These are phyloP conservation scores for Bryoerythrophyllum caledonicum DNA, from an alignment of 225 moss, liverwort and hornwort species.

Conservation along the genomic window DNA sequence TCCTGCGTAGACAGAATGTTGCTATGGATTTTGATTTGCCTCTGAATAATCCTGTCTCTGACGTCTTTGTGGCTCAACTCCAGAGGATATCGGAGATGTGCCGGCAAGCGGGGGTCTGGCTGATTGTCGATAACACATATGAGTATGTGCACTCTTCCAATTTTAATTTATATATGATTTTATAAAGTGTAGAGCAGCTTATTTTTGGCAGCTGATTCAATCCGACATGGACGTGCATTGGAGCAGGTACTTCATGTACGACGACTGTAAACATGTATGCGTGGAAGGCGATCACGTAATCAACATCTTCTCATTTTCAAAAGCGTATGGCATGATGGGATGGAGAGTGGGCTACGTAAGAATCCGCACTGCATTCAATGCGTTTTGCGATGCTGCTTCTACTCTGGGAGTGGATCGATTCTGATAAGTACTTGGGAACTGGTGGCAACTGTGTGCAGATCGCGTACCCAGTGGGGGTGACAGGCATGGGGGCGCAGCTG, in stretches of 20 bases:
- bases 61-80: constrained; percentile 1
- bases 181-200: too few species aligned
- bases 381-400: background rate
- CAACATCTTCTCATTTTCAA: constrained; percentile 98
- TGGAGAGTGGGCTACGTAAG: constrained; percentile 99
- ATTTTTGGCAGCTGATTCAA: too few species aligned
- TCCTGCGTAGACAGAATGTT: background rate
- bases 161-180: too few species aligned
- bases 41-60: constrained; percentile 6
- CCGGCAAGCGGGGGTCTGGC: constrained; percentile 80
- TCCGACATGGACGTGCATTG: constrained; percentile 2
- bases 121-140: constrained; percentile 96
- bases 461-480: constrained; percentile 76
- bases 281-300: constrained; percentile 87
- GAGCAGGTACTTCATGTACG: constrained; percentile 96
- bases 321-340: constrained; percentile 99
- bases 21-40: background rate
- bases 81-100: constrained; percentile 97
- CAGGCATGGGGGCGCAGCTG: constrained; percentile 77
- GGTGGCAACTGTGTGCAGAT: constrained; percentile 52
- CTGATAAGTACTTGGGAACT: constrained; percentile 1
- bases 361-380: background rate
- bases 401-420: background rate
- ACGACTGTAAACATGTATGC: constrained; percentile 74
- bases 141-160: constrained; percentile 58